phyloP scores from a whole-genome alignment of 495 filamentous ascomycete species.

The Penicillium soppii region DNA sequence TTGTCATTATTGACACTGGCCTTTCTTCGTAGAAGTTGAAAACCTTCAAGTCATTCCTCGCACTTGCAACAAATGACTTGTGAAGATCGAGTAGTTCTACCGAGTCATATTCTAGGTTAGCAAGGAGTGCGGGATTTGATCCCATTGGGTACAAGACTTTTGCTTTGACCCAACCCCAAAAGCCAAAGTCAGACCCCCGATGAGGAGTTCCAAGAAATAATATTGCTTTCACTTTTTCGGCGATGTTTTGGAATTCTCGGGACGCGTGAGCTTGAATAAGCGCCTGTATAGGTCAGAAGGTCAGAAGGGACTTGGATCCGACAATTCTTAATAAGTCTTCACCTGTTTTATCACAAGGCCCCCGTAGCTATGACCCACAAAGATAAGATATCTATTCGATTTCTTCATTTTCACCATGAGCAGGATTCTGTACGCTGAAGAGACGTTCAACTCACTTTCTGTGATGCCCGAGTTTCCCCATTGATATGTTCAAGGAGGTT shows the following conservation, averaged over 20 bases:
- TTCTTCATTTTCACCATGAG: background rate
- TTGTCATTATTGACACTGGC: background rate
- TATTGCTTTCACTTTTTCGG: background rate
- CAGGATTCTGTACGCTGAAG: background rate
- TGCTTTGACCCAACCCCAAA: background rate
- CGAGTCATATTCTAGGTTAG: background rate
- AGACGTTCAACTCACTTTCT: background rate
- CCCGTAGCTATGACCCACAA: background rate
- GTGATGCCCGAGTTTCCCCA: background rate
- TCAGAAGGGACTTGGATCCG: background rate
- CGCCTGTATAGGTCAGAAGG: background rate
- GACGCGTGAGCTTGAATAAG: background rate
- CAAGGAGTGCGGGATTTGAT: background rate
- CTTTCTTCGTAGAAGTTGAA: background rate
- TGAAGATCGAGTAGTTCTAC: background rate
- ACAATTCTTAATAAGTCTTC: background rate
- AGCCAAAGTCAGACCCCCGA: background rate
- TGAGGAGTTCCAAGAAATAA: background rate
- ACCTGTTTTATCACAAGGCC: background rate
- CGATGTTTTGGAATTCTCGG: background rate
- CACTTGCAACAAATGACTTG: background rate
- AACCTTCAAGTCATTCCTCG: background rate
- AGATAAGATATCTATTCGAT: background rate
- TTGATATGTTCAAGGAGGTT: background rate
- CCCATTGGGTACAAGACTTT: background rate